Evolutionary conservation across 2,329 filamentous ascomycete species (phyloP).

Genomic region (Cryphonectria nitschkei): DNA sequence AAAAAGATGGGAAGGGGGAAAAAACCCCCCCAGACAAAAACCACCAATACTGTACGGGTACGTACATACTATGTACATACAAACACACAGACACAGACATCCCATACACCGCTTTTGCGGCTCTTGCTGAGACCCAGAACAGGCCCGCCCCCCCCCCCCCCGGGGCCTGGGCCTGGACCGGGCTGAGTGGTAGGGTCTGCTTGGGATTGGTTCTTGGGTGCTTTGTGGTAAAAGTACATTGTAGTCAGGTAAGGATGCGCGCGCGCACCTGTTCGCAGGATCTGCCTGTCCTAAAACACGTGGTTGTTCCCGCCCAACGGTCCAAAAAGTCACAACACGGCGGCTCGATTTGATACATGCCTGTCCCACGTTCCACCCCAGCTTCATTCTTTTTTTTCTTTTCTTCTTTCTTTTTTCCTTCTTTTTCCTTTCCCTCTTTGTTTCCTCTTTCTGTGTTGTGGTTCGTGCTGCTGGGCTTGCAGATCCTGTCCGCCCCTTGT

Average conservation of each 20-base stretch:
- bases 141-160: too few relatives aligned
- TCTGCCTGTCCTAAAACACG: constrained; percentile 19
- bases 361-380: constrained; percentile 12
- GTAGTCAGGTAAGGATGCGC: not conserved
- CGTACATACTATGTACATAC: not conserved
- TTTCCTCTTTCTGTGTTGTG: not conserved
- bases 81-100: not conserved
- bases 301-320: constrained; percentile 16
- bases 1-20: not conserved
- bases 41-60: not conserved
- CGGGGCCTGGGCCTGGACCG: not conserved
- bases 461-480: not conserved
- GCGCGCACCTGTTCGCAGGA: constrained; percentile 11
- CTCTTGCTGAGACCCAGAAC: not conserved
- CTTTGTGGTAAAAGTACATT: not conserved
- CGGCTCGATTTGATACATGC: not conserved
- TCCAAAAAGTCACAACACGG: not conserved
- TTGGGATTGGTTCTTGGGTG: not conserved
- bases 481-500: not conserved
- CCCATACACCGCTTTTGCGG: constrained; percentile 20
- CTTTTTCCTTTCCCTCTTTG: too few relatives aligned
- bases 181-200: not conserved
- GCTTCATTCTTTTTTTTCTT: not conserved
- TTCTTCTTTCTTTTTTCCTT: not conserved
- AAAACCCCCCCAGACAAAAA: not conserved